A percentile compares a stretch with the other conserved stretches of the same genome.
Conservation (phyloP, 1,139 yeast genomes). For the Saccharomyces hybrid region DNA sequence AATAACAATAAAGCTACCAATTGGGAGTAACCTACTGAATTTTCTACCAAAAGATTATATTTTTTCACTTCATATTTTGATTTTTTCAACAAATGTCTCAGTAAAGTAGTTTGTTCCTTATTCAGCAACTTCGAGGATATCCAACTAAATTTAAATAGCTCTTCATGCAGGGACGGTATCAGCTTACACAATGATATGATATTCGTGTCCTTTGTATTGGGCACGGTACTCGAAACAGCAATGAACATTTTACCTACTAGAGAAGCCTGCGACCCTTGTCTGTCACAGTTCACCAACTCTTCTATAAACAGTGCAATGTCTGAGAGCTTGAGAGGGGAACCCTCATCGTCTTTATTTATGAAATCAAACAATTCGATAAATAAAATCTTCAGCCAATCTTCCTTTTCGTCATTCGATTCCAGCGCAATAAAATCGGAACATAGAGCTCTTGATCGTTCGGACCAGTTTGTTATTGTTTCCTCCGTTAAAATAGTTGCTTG, state of each 20-base stretch:
- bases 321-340: slow-evolving; percentile 7
- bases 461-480: slow-evolving; percentile 15
- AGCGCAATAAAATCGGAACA: slow-evolving; percentile 9
- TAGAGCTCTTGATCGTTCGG: slow-evolving; percentile 8
- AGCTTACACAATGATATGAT: slow-evolving; percentile 11
- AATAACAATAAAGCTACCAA: slow-evolving; percentile 47
- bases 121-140: slow-evolving; percentile 19
- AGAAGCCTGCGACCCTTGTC: slow-evolving; percentile 5
- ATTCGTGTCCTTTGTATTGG: slow-evolving; percentile 11
- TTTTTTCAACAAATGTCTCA: slow-evolving; percentile 23
- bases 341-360: slow-evolving; percentile 6
- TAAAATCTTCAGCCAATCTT: slow-evolving; percentile 17
- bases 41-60: slow-evolving; percentile 70
- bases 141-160: slow-evolving; percentile 24
- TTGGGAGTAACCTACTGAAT: slow-evolving; percentile 73
- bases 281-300: slow-evolving; percentile 5
- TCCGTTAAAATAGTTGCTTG: slow-evolving; percentile 10
- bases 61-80: slow-evolving; percentile 58
- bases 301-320: slow-evolving; percentile 14
- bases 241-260: slow-evolving; percentile 18
- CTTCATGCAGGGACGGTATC: slow-evolving; percentile 13
- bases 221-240: slow-evolving; percentile 14
- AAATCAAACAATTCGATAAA: slow-evolving; percentile 16
- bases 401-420: slow-evolving; percentile 12
- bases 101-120: slow-evolving; percentile 15